Evolutionary conservation across 1,284 basidiomycete genomes (phyloP), one percentile per base, ranked within the genome.

Genomic region (Trametes versicolor): DNA sequence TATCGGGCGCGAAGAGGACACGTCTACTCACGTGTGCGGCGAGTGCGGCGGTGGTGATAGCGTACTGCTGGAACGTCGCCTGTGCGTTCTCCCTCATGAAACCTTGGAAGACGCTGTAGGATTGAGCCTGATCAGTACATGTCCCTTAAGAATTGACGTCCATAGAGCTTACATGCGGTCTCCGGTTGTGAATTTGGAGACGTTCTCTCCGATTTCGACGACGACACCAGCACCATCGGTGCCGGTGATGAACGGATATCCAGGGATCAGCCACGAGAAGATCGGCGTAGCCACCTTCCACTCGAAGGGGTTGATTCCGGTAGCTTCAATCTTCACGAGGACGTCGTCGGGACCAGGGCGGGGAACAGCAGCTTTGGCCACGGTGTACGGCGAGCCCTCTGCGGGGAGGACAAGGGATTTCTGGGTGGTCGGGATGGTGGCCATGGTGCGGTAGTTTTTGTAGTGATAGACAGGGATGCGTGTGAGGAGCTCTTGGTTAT

Each of bases 181-280:
- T 3, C 89, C 89, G 49, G 83, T 80, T 57, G 78, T 75, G 71
- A 89, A 79, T 52, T 77, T 75, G 2, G 77, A 78, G 15, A 89
- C 87, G 0, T 81, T 83, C 54, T 80, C 78, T 4, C 88, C 88
- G 48, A 89, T 73, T 57, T 81, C 79, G n/a, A 82, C 82, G 32
- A 91, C 83, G 7, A 82, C 75, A 9, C 90, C 90, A 36, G 84
- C 82, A 54, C 82, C 83, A 71, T 92, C 90, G 15, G 76, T 80
- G 7, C 90, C 90, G 15, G 86, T 74, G 6, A 85, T 23, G 43
- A 53, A 54, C 10, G 65, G 65, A 25, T 50, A 66, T 13, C 19
- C n/a, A 9, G 9, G 13, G n/a, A 63, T 39, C 13, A 66, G 37
- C 12, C 41, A 23, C 17, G 19, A 25, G 4, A 41, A 36, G 17